Evolutionary conservation across 2,329 filamentous ascomycete species (phyloP), one percentile per base, ranked within the genome.

Genomic region (Penicillium sp.): DNA sequence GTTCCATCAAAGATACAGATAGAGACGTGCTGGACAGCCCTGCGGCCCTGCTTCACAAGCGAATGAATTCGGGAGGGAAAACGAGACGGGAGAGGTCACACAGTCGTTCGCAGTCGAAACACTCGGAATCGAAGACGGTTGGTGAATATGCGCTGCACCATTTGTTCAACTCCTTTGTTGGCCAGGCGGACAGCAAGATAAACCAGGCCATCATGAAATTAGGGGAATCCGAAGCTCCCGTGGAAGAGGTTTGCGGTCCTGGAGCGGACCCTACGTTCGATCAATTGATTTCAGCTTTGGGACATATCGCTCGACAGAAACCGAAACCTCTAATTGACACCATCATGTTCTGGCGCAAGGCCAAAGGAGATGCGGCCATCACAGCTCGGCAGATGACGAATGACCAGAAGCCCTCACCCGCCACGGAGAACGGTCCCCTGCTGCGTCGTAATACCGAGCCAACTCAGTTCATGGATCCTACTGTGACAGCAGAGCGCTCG

Each of bases 261-360:
- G 92, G 92, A 14, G 89, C 89, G 39, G 94, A 99, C 70, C 83
- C 88, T 1, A 86, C 85, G 10, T 99, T 99, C 69, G 94, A 99
- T 72, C 93, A 97, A 75, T 84, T 96, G 65, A 95, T 99, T 60
- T 86, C 88, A 27, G 94, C 95, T 14, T 81, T 99, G 38, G 94
- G 94, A 3, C 93, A 97, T 70, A 96, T 99, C 67, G 91, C 93
- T 49, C 89, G 91, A 55, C 89, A 92, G 62, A 96, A 95, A 69
- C 95, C 95, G 5, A 97, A 96, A 70, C 90, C 92, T 5, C 77
- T 99, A 48, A 97, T 99, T 66, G 94, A 99, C 73, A 92, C 90
- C 18, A 92, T 99, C 72, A 99, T 99, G 90, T 83, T 96, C 31
- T 99, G 94, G 94, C 87, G 94, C 52, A 97, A 97, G 74, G 90